Base-by-base conservation (phyloP, 129 eudicot species). In the Helianthus tuberosus region DNA sequence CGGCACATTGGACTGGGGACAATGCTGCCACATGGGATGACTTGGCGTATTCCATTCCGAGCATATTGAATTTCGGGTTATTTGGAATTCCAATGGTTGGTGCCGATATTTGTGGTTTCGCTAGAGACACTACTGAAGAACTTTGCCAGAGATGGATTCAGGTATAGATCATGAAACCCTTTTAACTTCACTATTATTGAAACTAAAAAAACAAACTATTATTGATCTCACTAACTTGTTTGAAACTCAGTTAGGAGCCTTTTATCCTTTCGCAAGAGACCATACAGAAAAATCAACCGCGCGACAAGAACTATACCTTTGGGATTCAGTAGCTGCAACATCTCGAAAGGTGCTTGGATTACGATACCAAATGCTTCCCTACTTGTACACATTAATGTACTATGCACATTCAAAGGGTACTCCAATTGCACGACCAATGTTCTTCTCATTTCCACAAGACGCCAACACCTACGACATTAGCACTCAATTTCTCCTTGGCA, bases 1-100 rank as follows among this genome's bases (percentile, higher is more conserved):
- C 91, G n/a, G 96, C 98, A 15, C 98, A 93, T 46, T 93, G 98
- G 98, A 93, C 98, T 4, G 97, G 98, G 41, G 96, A 93, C 66
- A 93, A 93, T 71, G 93, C 88, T 66, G 93, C 98, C 15, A 88
- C 84, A 3, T 93, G 98, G 98, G 84, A 88, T 64, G 98, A 90
- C 69, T 64, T 93, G 85, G 90, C 86, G 9, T 90, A 90, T 62
- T 66, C 97, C 2, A 88, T 90, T 75, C 96, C 97, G 0, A 71
- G 85, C 67, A 87, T 90, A 11, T 83, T 93, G 85, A 90, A 79
- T 73, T 90, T 25, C 11, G 97, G 98, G 70, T 47, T 93, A 8
- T 93, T 83, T 75, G 96, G 97, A 25, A 75, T 90, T 64, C 97
- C 98, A 17, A 84, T 93, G 97, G 89, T 93, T 36, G 96, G 98